phyloP scores from a whole-genome alignment of 306 rosid species.

The Cucumis hystrix region DNA sequence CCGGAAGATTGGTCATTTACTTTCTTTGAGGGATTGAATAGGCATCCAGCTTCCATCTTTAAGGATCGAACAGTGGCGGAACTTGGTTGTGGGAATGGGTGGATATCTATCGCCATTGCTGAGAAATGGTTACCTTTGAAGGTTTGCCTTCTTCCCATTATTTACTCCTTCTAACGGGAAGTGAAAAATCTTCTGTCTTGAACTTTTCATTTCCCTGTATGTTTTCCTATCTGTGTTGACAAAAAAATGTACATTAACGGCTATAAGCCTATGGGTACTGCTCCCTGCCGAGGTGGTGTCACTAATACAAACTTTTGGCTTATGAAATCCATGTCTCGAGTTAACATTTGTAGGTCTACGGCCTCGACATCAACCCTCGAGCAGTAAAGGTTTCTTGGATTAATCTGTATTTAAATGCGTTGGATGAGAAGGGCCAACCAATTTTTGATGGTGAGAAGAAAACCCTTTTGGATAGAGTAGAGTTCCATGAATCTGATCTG shows the following conservation, averaged over 20 bases:
- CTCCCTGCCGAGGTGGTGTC: not conserved
- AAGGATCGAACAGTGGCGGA: slow-evolving; percentile 70
- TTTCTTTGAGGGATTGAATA: slow-evolving; percentile 79
- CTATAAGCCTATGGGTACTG: not conserved
- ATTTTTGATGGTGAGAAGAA: slow-evolving; percentile 62
- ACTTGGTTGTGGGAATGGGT: slow-evolving; percentile 98
- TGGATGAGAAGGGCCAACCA: slow-evolving; percentile 69
- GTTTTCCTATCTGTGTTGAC: not conserved
- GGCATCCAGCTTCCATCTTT: slow-evolving; percentile 76
- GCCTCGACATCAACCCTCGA: slow-evolving; percentile 92
- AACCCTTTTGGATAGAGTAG: slow-evolving; percentile 85
- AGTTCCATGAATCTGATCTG: slow-evolving; percentile 92
- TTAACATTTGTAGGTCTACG: slow-evolving; percentile 55
- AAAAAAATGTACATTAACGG: not conserved
- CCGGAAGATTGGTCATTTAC: slow-evolving; percentile 99
- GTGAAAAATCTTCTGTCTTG: not conserved
- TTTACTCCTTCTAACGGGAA: not conserved
- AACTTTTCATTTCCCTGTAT: not conserved
- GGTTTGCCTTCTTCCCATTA: slow-evolving; percentile 20
- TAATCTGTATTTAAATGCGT: slow-evolving; percentile 78
- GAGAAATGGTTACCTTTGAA: slow-evolving; percentile 86
- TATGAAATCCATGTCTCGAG: not conserved
- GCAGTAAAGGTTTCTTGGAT: slow-evolving; percentile 85
- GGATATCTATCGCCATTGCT: slow-evolving; percentile 97
- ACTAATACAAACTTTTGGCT: not conserved